Evolutionary conservation across 1,139 yeast genomes (phyloP), one percentile per base, ranked within the genome.

Genomic region (Scheffersomyces parashehatae): DNA sequence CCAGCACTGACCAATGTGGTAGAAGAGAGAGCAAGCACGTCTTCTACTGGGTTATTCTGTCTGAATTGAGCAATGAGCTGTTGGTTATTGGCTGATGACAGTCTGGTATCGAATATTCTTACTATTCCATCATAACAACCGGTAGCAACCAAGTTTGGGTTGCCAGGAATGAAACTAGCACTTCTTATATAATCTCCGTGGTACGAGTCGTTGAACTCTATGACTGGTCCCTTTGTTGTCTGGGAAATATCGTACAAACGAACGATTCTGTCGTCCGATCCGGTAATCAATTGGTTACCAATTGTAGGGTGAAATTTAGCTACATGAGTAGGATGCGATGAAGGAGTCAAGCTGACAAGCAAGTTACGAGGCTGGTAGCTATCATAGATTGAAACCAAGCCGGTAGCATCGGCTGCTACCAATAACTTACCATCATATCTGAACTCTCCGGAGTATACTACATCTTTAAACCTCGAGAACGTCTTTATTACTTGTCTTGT

Each of bases 81-180:
- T 52, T 84, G 91, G 49, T 74, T 65, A 79, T 76, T 20, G 83
- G 81, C 11, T n/a, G 74, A 45, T 7, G 51, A 40, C 31, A 46
- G 73, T 63, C 99, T 78, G 4, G 95, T 79, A 65, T 93, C 99
- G 58, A 86, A 91, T n/a, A 95, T 66, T 54, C 98, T 75, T 5
- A 93, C 85, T 30, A 74, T 65, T 8, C 97, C 96, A 66, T 93
- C 99, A 61, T 93, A 93, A 59, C 95, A 89, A 36, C 99, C 99
- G 1, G 97, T 88, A n/a, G 87, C 84, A 16, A 91, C 72, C 52
- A 90, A 71, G 56, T 86, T 87, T 9, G 86, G 79, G 38, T 83
- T 76, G 3, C 81, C 82, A 3, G 95, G 95, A 39, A 91, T 76
- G 62, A 88, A 91, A 45, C 78, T 75, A 4, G 90, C 95, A 11